Evolutionary conservation across 1,139 yeast species (phyloP), one percentile per base, ranked within the genome.

Genomic region (Kurtzmaniella natalensis): DNA sequence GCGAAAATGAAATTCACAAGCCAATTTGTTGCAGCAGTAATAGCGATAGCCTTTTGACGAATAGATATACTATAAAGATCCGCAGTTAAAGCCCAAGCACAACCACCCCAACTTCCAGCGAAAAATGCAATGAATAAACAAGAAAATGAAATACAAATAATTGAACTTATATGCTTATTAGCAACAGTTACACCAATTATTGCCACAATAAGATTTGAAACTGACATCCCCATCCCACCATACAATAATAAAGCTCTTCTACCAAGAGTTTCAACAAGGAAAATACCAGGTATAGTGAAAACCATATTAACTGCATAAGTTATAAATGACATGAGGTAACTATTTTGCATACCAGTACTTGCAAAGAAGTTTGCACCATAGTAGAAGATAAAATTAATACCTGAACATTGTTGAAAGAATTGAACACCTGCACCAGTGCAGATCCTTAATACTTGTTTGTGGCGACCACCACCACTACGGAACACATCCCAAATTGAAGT

Each of bases 71-170:
- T 78, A 65, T 68, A 81, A 36, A 78, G 65, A 55, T 81, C 89
- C 40, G 83, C 81, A 46, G 76, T 64, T 38, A 80, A 63, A 34
- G 80, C 84, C 88, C 88, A 81, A 33, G 76, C 75, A 37, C 74
- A 63, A 26, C 87, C 87, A 45, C 87, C 88, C 87, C 87, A 81
- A 18, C 85, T 70, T 33, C 83, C 62, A 25, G 87, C 87, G 48
- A 80, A 81, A 51, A 70, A 76, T 20, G 81, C 77, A 53, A 79
- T 79, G 51, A 78, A 81, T 33, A 73, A 59, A 70, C 86, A 81
- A 32, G 72, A 68, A 57, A 80, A 79, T 4, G 81, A 82, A 44
- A 81, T 56, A 59, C 80, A 69, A 33, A 72, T 70, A 58, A 79
- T 73, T 44, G 78, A 76, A 8, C 79, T 65, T 31, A 72, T 49